phyloP scores from a whole-genome alignment of 2,329 filamentous ascomycete genomes.

The Pestalotiopsis sp. region DNA sequence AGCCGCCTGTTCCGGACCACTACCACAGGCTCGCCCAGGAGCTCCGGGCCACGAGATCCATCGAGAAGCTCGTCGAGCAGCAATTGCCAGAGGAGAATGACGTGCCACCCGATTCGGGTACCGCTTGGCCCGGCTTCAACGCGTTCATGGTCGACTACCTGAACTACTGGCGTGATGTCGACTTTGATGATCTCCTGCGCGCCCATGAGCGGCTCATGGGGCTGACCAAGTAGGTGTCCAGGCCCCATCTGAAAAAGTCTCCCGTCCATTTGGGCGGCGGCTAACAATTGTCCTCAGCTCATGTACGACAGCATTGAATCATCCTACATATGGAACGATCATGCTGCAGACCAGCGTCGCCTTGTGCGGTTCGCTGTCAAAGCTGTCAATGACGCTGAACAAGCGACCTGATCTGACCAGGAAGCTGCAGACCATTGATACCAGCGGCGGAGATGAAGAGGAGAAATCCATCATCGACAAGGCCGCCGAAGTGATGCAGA shows the following conservation, averaged over 20 bases:
- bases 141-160: conserved; percentile 83
- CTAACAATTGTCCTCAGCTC: conserved; percentile 55
- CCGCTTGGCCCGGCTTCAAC: conserved; percentile 76
- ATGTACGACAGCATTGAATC: conserved; percentile 79
- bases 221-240: conserved; percentile 68
- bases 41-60: conserved; percentile 57
- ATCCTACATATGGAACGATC: conserved; percentile 78
- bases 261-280: background rate
- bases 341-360: conserved; percentile 84
- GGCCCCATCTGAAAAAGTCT: background rate
- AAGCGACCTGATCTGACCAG: conserved; percentile 77
- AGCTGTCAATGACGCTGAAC: conserved; percentile 82
- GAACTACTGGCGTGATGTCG: conserved; percentile 77
- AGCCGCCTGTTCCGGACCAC: conserved; percentile 67
- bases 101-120: conserved; percentile 63
- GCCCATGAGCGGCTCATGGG: conserved; percentile 76
- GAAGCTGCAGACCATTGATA: conserved; percentile 55
- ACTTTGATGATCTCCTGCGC: conserved; percentile 73
- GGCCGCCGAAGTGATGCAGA: conserved; percentile 85
- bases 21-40: conserved; percentile 72
- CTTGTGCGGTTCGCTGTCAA: conserved; percentile 77
- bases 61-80: conserved; percentile 66
- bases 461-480: conserved; percentile 82
- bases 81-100: conserved; percentile 68
- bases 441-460: conserved; percentile 69